These are phyloP conservation scores for Multifurca ochricompacta DNA, from an alignment of 768 basidiomycete genomes.

Conservation along the genomic window DNA sequence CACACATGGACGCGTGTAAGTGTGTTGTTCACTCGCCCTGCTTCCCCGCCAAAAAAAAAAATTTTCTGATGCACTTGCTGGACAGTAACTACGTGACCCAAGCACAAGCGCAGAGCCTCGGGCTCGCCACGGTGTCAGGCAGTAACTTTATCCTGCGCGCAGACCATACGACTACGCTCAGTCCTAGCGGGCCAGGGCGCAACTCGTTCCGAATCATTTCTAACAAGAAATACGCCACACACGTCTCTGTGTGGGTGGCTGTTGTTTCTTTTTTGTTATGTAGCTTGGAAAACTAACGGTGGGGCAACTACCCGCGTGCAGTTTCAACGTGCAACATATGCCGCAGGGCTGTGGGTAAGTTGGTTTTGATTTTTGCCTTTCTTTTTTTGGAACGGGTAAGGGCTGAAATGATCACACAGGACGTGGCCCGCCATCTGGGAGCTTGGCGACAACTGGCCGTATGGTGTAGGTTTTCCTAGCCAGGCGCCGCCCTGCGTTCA, in stretches of 20 bases:
- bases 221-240: slow-evolving; percentile 43
- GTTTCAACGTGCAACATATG: slow-evolving; percentile 50
- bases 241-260: slow-evolving; percentile 44
- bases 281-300: slow-evolving; percentile 1
- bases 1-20: slow-evolving; percentile 61
- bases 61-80: neutral
- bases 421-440: slow-evolving; percentile 59
- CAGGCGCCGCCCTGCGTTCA: neutral
- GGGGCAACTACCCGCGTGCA: slow-evolving; percentile 12
- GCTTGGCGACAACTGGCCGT: slow-evolving; percentile 43
- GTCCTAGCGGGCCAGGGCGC: slow-evolving; percentile 43
- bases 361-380: slow-evolving; percentile 10
- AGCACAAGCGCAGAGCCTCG: slow-evolving; percentile 41
- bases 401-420: slow-evolving; percentile 10
- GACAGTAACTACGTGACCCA: slow-evolving; percentile 38
- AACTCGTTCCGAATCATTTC: slow-evolving; percentile 51
- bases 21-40: neutral
- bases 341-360: slow-evolving; percentile 50
- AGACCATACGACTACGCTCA: slow-evolving; percentile 42
- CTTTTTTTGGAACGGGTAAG: slow-evolving; percentile 1
- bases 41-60: neutral
- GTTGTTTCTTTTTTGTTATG: neutral
- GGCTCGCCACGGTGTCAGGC: slow-evolving; percentile 49
- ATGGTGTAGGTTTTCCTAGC: slow-evolving; percentile 27
- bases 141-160: slow-evolving; percentile 49